phyloP scores from a whole-genome alignment of 106 monocot species.

The Dendrobium huoshanense region DNA sequence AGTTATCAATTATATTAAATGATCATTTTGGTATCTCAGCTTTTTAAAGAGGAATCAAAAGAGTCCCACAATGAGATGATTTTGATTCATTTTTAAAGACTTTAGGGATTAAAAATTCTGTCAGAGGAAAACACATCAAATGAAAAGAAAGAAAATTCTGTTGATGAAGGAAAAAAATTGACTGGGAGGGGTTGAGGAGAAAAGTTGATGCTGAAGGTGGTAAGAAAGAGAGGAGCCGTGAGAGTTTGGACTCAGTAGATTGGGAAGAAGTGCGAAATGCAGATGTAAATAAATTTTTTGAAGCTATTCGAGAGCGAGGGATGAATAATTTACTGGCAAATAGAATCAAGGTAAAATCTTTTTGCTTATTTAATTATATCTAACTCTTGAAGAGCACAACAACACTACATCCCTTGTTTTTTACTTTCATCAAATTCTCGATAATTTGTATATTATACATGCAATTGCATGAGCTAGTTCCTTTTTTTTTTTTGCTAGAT shows the following conservation, averaged over 20 bases:
- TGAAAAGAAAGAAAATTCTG: conserved; percentile 10
- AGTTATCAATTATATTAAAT: no score
- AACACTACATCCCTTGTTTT: background rate
- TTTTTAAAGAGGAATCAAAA: no score
- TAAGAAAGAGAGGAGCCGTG: conserved; percentile 17
- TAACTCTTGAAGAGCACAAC: background rate
- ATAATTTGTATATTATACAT: background rate
- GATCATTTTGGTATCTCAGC: no score
- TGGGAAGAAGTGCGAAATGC: conserved; percentile 69
- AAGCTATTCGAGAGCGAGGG: conserved; percentile 64
- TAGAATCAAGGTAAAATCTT: conserved; percentile 64
- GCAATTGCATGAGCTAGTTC: background rate
- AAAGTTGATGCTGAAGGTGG: background rate
- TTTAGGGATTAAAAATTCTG: background rate
- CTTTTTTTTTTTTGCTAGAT: no score
- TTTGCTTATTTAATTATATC: background rate
- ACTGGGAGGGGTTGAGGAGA: conserved; percentile 30
- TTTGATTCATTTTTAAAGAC: no score
- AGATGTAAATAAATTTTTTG: conserved; percentile 41
- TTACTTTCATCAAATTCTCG: background rate
- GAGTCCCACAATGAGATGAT: no score
- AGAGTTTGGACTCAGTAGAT: conserved; percentile 57
- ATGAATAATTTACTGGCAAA: conserved; percentile 66
- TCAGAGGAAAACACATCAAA: background rate
- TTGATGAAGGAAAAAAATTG: conserved; percentile 8